Evolutionary conservation across 2,329 filamentous ascomycete genomes (phyloP).

Genomic region (Colletotrichum costaricense): DNA sequence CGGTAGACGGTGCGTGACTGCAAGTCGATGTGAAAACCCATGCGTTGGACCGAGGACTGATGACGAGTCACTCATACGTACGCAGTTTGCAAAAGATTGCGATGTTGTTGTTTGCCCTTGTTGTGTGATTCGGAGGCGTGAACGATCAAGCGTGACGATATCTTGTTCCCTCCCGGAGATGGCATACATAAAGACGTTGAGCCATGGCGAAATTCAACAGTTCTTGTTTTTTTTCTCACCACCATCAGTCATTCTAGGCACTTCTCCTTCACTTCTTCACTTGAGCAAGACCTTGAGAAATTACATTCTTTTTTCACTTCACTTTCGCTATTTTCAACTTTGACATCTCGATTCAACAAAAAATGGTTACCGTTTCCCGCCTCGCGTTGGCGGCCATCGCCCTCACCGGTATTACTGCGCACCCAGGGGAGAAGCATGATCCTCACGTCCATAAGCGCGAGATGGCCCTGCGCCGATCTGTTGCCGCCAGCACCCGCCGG

Average conservation of each 20-base stretch:
- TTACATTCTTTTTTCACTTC: no score
- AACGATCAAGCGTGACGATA: background rate
- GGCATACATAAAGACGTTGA: background rate
- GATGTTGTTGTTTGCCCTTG: background rate
- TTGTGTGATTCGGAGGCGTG: background rate
- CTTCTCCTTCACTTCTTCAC: background rate
- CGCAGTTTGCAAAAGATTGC: conserved; percentile 8
- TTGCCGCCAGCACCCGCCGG: conserved; percentile 1
- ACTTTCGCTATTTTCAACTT: no score
- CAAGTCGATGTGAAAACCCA: conserved; percentile 4
- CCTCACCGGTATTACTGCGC: background rate
- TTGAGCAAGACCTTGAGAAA: no score
- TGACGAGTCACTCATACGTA: conserved; percentile 5
- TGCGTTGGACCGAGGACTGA: background rate
- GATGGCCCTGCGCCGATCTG: background rate
- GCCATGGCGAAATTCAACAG: background rate
- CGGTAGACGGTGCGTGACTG: background rate
- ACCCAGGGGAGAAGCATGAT: conserved; percentile 8
- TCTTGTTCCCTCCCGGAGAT: background rate
- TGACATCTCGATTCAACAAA: no score
- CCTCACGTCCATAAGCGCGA: conserved; percentile 7
- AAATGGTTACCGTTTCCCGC: no score
- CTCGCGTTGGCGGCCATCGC: no score
- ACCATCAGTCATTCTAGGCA: background rate
- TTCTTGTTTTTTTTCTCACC: background rate